A percentile compares a stretch with the other conserved stretches of the same genome.
These are phyloP conservation scores for Thelephora ganbajun DNA, from an alignment of 768 basidiomycete species.

Conservation along the genomic window DNA sequence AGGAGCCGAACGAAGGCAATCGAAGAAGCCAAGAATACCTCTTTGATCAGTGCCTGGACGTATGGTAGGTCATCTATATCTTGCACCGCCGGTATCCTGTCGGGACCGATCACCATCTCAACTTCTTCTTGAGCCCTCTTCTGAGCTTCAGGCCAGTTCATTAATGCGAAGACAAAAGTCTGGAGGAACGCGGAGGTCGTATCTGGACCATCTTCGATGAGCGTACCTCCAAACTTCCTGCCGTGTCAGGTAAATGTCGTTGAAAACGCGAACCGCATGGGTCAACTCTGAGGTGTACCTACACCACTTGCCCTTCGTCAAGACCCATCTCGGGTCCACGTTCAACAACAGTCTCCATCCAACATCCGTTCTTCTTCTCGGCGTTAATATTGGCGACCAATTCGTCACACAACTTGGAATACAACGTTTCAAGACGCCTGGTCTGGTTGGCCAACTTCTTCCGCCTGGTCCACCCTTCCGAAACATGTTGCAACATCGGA, in stretches of 20 bases:
- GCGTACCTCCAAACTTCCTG: background rate
- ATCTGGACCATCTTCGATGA: background rate
- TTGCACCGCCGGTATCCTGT: constrained; percentile 11
- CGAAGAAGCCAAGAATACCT: background rate
- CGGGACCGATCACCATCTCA: constrained; percentile 12
- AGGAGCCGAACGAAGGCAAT: no score
- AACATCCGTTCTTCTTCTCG: background rate
- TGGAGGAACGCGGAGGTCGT: background rate
- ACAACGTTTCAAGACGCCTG: background rate
- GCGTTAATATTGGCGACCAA: background rate
- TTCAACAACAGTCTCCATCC: background rate
- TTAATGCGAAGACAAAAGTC: constrained; percentile 1
- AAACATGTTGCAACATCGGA: background rate
- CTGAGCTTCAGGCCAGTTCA: constrained; percentile 14
- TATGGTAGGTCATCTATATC: constrained; percentile 16
- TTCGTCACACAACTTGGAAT: background rate
- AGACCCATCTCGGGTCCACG: background rate
- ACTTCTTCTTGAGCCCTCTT: constrained; percentile 16
- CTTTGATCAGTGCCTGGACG: constrained; percentile 16
- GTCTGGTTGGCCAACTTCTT: background rate
- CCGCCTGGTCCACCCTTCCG: background rate
- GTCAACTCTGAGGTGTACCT: background rate
- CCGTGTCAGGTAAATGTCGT: background rate
- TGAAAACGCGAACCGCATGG: background rate
- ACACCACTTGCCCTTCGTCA: background rate